Evolutionary conservation across 306 rosid genomes (phyloP).

Genomic region (Astragalus glycyphyllos): DNA sequence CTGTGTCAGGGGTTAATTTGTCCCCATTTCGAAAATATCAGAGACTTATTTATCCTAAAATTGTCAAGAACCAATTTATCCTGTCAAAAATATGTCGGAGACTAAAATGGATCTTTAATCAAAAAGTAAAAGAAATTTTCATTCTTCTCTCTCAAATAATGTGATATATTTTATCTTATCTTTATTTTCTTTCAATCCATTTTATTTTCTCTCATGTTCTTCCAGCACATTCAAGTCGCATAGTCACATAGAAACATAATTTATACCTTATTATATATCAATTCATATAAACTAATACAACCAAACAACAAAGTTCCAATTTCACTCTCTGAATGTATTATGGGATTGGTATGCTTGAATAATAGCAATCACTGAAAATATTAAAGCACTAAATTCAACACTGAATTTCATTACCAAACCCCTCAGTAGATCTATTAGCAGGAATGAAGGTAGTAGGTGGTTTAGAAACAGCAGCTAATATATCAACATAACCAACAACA

Average conservation of each 20-base stretch:
- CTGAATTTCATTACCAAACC: slow-evolving; percentile 60
- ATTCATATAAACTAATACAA: slow-evolving; percentile 19
- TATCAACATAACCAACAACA: slow-evolving; percentile 84
- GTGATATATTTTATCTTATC: no score
- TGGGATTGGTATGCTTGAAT: no score
- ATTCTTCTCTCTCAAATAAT: no score
- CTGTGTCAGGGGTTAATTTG: no score
- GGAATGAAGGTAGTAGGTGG: slow-evolving; percentile 54
- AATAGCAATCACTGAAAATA: slow-evolving; percentile 19
- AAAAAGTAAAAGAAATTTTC: no score
- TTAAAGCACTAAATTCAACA: slow-evolving; percentile 37
- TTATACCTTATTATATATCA: slow-evolving; percentile 12
- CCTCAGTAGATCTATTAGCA: slow-evolving; percentile 57
- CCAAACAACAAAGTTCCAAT: slow-evolving; percentile 30
- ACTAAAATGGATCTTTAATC: no score
- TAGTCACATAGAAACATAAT: not conserved
- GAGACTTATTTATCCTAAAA: no score
- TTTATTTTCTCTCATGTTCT: not conserved
- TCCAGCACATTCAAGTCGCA: not conserved
- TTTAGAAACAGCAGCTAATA: slow-evolving; percentile 85
- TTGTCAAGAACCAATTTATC: no score
- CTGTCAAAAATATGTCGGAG: no score
- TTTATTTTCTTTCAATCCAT: not conserved
- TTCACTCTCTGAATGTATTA: slow-evolving; percentile 22
- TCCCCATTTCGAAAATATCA: no score